These are phyloP conservation scores for Epichloe elymi DNA, from an alignment of 2,329 filamentous ascomycete species.

Conservation along the genomic window DNA sequence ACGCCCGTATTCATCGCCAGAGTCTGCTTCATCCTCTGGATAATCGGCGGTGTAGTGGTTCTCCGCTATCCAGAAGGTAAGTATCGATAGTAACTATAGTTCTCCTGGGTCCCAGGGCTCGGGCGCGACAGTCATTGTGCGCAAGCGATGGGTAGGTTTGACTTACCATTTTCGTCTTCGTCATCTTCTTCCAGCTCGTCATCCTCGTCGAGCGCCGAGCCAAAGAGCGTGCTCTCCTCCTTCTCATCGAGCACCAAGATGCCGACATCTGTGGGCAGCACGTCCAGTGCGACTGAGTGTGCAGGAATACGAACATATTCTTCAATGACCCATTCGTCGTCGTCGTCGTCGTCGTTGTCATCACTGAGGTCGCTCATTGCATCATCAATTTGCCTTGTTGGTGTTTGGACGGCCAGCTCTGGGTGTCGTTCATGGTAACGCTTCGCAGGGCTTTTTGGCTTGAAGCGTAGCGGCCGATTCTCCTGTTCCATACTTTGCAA, in stretches of 20 bases:
- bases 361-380: slow-evolving; percentile 27
- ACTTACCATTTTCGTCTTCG: slow-evolving; percentile 51
- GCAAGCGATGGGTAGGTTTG: neutral
- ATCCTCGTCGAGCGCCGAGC: slow-evolving; percentile 45
- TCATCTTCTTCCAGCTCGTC: slow-evolving; percentile 47
- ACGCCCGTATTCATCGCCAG: slow-evolving; percentile 41
- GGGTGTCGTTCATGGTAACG: slow-evolving; percentile 45
- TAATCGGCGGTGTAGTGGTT: slow-evolving; percentile 72
- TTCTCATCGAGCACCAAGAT: slow-evolving; percentile 44
- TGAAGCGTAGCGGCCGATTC: slow-evolving; percentile 30
- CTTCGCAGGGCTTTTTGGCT: slow-evolving; percentile 40
- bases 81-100: neutral
- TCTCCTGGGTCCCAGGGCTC: neutral
- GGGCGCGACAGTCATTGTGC: neutral
- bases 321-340: slow-evolving; percentile 49
- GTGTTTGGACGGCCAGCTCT: slow-evolving; percentile 12
- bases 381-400: slow-evolving; percentile 13
- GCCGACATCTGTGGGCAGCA: slow-evolving; percentile 38
- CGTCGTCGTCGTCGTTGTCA: slow-evolving; percentile 31
- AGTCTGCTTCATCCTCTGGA: slow-evolving; percentile 64
- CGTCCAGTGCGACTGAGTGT: slow-evolving; percentile 31
- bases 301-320: slow-evolving; percentile 50
- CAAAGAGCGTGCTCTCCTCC: slow-evolving; percentile 45
- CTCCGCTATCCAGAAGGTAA: slow-evolving; percentile 38
- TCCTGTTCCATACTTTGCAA: slow-evolving; percentile 34